Evolutionary conservation across 805 yeast species (phyloP).

Genomic region (Saccharomycopsis sp.): DNA sequence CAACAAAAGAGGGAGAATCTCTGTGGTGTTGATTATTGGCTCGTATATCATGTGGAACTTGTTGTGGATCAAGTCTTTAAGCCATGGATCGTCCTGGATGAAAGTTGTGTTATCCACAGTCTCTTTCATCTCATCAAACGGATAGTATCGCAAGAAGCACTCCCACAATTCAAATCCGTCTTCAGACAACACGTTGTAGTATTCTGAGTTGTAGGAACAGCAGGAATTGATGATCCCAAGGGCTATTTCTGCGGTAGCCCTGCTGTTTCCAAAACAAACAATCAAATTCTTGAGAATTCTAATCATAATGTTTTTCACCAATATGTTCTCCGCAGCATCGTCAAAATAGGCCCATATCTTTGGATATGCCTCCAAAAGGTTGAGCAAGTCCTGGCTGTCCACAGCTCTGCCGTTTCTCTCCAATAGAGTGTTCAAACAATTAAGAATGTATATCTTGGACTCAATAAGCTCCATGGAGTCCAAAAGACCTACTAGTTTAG

Average conservation of each 20-base stretch:
- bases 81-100: slow-evolving; percentile 16
- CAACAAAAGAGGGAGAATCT: slow-evolving; percentile 57
- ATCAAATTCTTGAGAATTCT: slow-evolving; percentile 54
- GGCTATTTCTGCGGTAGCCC: slow-evolving; percentile 45
- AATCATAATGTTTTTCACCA: slow-evolving; percentile 44
- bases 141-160: slow-evolving; percentile 57
- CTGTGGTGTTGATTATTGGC: slow-evolving; percentile 66
- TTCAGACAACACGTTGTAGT: slow-evolving; percentile 57
- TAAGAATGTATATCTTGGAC: slow-evolving; percentile 65
- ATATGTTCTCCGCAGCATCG: slow-evolving; percentile 29
- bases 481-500: slow-evolving; percentile 43
- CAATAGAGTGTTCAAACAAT: slow-evolving; percentile 24
- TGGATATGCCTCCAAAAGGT: slow-evolving; percentile 11
- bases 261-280: slow-evolving; percentile 44
- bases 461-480: slow-evolving; percentile 54
- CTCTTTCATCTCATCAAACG: slow-evolving; percentile 25
- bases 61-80: slow-evolving; percentile 26
- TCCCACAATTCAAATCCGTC: slow-evolving; percentile 86
- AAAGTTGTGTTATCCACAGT: background rate
- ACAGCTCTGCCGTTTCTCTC: slow-evolving; percentile 10
- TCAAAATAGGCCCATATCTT: slow-evolving; percentile 38
- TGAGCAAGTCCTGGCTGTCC: slow-evolving; percentile 1
- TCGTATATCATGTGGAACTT: slow-evolving; percentile 46
- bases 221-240: slow-evolving; percentile 57
- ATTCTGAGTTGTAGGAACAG: slow-evolving; percentile 54